These are phyloP conservation scores for Fistulifera pelliculosa DNA, from an alignment of 108 stramenopile species.

Conservation along the genomic window DNA sequence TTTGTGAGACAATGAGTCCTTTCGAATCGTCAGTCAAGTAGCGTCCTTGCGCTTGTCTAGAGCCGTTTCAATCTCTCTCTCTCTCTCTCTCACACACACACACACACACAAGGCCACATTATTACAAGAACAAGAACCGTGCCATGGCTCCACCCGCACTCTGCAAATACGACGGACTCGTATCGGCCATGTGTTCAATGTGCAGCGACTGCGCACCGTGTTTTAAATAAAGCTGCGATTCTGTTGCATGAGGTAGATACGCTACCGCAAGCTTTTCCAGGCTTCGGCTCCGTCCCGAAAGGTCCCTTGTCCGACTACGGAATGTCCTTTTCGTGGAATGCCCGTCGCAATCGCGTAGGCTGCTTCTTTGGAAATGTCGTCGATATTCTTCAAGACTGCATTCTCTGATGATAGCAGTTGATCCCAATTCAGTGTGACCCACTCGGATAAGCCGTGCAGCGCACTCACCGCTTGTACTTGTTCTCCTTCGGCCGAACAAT, in stretches of 20 bases:
- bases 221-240: constrained; percentile 47
- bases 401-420: constrained; percentile 2
- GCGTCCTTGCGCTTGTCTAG: too few relatives aligned
- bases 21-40: too few relatives aligned
- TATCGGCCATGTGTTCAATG: constrained; percentile 71
- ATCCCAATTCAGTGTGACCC: constrained; percentile 27
- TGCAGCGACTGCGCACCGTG: constrained; percentile 38
- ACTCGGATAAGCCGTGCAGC: constrained; percentile 53
- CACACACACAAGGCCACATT: too few relatives aligned
- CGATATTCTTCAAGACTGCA: constrained; percentile 3
- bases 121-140: constrained; percentile 64
- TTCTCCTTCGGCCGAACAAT: constrained; percentile 60
- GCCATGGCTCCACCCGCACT: constrained; percentile 81
- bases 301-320: constrained; percentile 54
- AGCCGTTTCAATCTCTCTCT: too few relatives aligned
- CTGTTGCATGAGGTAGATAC: constrained; percentile 27
- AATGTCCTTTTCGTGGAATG: constrained; percentile 55
- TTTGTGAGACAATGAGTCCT: too few relatives aligned
- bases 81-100: too few relatives aligned
- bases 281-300: constrained; percentile 49
- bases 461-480: constrained; percentile 68
- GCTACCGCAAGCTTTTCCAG: constrained; percentile 61
- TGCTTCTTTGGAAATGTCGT: constrained; percentile 33
- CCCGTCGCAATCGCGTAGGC: constrained; percentile 65
- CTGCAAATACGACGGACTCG: constrained; percentile 42